Evolutionary conservation across 768 basidiomycete genomes (phyloP).

Genomic region (Naganishia onofrii): DNA sequence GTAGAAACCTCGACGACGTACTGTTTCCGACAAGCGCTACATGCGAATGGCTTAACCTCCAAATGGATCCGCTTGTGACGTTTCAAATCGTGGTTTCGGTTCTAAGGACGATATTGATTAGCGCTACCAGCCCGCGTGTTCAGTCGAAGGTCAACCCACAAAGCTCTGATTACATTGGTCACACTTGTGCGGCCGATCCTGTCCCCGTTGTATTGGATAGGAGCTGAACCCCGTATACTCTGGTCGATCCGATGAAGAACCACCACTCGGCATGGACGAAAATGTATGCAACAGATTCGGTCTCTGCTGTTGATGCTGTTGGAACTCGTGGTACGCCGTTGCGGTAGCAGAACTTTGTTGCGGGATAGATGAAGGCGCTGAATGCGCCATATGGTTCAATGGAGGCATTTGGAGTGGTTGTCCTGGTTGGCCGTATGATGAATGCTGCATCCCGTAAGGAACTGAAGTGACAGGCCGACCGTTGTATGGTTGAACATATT

Average conservation of each 20-base stretch:
- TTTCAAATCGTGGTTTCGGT: slow-evolving; percentile 54
- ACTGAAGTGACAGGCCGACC: background rate
- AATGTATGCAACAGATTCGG: slow-evolving; percentile 10
- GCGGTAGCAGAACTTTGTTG: background rate
- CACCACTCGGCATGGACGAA: background rate
- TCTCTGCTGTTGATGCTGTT: slow-evolving; percentile 17
- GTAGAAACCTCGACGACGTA: slow-evolving; percentile 35
- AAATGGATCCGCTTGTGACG: slow-evolving; percentile 53
- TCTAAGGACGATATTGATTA: slow-evolving; percentile 17
- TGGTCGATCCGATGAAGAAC: background rate
- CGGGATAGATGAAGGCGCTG: slow-evolving; percentile 13
- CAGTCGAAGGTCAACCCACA: slow-evolving; percentile 35
- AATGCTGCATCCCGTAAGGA: background rate
- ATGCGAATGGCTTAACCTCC: slow-evolving; percentile 52
- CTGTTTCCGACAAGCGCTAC: slow-evolving; percentile 52
- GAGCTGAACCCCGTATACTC: slow-evolving; percentile 18
- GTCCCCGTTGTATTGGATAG: slow-evolving; percentile 16
- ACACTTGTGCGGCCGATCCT: slow-evolving; percentile 51
- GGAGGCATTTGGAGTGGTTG: slow-evolving; percentile 11
- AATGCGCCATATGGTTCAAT: slow-evolving; percentile 15
- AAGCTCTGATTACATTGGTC: slow-evolving; percentile 53
- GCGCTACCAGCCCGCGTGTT: no score
- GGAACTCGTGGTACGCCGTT: slow-evolving; percentile 5
- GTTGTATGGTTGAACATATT: background rate
- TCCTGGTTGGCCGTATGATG: background rate